These are phyloP conservation scores for Cadophora gregata DNA, from an alignment of 2,329 filamentous ascomycete genomes.

Conservation along the genomic window DNA sequence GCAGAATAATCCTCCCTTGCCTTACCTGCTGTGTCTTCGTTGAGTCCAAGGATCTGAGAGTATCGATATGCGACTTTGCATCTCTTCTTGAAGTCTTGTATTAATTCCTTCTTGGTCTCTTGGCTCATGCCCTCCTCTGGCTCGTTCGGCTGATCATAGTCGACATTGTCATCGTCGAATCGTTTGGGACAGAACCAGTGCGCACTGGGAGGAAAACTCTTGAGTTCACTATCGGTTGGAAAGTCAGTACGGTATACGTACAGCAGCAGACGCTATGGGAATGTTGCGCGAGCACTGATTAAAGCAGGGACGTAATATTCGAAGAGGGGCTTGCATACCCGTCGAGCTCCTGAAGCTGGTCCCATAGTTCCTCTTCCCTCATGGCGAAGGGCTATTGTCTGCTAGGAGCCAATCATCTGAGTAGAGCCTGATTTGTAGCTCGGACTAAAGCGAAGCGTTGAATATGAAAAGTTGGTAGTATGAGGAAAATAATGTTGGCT, in stretches of 20 bases:
- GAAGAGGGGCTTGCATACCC: constrained; percentile 32
- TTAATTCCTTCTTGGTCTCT: constrained; percentile 58
- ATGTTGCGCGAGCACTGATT: neutral
- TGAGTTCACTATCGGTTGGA: constrained; percentile 39
- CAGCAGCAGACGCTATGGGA: neutral
- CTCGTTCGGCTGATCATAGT: constrained; percentile 63
- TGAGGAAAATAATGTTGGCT: neutral
- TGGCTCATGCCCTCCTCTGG: constrained; percentile 54
- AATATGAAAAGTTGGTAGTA: neutral
- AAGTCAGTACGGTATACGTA: neutral
- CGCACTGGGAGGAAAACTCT: constrained; percentile 46
- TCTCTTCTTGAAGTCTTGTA: constrained; percentile 61
- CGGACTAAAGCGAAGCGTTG: neutral
- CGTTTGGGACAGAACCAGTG: constrained; percentile 74
- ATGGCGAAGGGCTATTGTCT: constrained; percentile 33
- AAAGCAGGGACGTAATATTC: neutral
- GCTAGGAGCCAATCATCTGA: constrained; percentile 29
- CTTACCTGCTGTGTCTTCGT: constrained; percentile 61
- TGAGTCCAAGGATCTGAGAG: constrained; percentile 72
- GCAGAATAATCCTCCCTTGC: constrained; percentile 65
- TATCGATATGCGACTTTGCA: constrained; percentile 70
- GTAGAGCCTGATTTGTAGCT: neutral
- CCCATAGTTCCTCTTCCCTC: constrained; percentile 43
- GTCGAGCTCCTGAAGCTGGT: constrained; percentile 42
- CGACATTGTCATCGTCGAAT: constrained; percentile 64